Evolutionary conservation across 495 filamentous ascomycete species (phyloP), one percentile per base, ranked within the genome.

Genomic region (Haplographium delicatum): DNA sequence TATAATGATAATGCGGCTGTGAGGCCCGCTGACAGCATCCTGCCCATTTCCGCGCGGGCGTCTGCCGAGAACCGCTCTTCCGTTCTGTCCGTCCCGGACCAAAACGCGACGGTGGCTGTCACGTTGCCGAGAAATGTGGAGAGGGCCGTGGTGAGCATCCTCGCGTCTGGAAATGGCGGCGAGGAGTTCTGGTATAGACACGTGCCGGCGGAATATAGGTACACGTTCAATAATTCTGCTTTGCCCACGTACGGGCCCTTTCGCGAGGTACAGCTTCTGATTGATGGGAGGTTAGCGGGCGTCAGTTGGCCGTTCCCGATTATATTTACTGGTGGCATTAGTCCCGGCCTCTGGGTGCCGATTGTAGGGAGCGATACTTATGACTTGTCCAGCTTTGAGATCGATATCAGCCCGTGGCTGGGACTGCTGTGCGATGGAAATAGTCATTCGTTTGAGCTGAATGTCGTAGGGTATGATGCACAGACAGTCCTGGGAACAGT

Each of bases 161-260:
- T 80, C 0, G 80, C 82, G 4, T 82, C 76, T 45, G 84, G 83
- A 1, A 84, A 86, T 49, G 69, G 70, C 0, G 62, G 66, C 0
- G 84, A 86, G 59, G 84, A 88, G 50, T 86, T 88, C 54, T 88
- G 84, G 84, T 88, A 80, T 68, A 76, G 73, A 1, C 84, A 85
- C 60, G 80, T 83, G 2, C 72, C 80, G 20, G 71, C 67, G 0
- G 65, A 70, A 1, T 73, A 81, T 41, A 69, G 63, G 0, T 45
- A 71, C 7, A 79, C 75, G 0, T 86, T 85, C 53, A 66, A 65
- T 2, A 65, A 65, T 1, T 70, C 68, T 3, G 58, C 65, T 1
- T 65, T 84, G 3, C 76, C 73, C 37, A 82, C 80, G 1, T 76
- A 75, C 61, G 78, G 78, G 5, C 80, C 83, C 0, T 86, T 84